These are phyloP conservation scores for Candida insectorum DNA, from an alignment of 805 yeast genomes.

Conservation along the genomic window DNA sequence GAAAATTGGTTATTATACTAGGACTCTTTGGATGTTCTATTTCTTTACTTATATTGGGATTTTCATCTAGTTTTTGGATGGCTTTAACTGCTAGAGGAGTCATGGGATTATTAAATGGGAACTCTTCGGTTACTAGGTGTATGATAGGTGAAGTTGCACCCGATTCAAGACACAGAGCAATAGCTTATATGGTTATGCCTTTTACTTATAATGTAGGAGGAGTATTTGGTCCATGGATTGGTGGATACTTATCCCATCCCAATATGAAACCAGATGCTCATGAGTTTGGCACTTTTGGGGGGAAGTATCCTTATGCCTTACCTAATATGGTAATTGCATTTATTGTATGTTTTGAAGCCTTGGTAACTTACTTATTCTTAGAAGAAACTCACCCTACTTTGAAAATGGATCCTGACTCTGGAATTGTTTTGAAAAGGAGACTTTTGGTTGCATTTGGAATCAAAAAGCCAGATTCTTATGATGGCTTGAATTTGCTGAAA, in stretches of 20 bases:
- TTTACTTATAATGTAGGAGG: constrained; percentile 15
- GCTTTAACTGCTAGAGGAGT: constrained; percentile 26
- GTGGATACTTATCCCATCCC: constrained; percentile 12
- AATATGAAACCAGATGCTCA: neutral
- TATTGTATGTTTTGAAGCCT: constrained; percentile 12
- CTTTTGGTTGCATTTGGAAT: too few species aligned
- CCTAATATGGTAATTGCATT: constrained; percentile 21
- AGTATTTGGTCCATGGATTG: constrained; percentile 14
- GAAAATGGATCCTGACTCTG: constrained; percentile 14
- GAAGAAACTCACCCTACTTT: constrained; percentile 19
- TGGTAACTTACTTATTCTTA: constrained; percentile 18
- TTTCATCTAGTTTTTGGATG: constrained; percentile 22
- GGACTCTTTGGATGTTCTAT: constrained; percentile 25
- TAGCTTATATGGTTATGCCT: constrained; percentile 13
- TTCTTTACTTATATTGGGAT: constrained; percentile 26
- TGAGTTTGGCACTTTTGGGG: neutral
- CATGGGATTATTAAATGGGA: constrained; percentile 21
- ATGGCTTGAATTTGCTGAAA: too few species aligned
- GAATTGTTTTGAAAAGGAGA: constrained; percentile 8
- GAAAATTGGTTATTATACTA: constrained; percentile 37
- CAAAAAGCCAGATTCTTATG: too few species aligned
- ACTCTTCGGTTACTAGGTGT: constrained; percentile 10
- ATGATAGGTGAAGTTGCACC: constrained; percentile 14
- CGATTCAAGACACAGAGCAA: constrained; percentile 11
- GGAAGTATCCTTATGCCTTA: constrained; percentile 19